Evolutionary conservation across 2,329 filamentous ascomycete species (phyloP), one percentile per base, ranked within the genome.

Genomic region (Lasiodiplodia hormozganensis): DNA sequence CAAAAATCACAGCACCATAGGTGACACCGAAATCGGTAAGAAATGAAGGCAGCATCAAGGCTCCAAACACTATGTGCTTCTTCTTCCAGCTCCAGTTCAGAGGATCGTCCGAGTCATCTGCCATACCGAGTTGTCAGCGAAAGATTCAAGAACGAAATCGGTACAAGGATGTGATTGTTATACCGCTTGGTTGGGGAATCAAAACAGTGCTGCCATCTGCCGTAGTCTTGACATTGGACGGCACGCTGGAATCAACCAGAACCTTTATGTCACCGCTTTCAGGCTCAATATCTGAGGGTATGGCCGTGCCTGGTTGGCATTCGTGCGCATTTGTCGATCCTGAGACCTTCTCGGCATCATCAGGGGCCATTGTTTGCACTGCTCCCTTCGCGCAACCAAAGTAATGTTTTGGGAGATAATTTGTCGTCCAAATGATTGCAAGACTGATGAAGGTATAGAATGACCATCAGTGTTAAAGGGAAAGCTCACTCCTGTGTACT

Each of bases 151-250:
- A 10, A 11, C 14, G 43, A 47, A 8, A 47, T 21, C n/a, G 11
- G 43, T 21, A 10, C n/a, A 47, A 21, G n/a, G 11, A 3, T n/a
- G 18, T 21, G n/a, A 21, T 21, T 21, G n/a, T 47, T 34, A 14
- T 58, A 58, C 82, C 82, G 66, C 81, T 84, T 0, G 85, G 86
- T 73, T 87, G 85, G 2, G 86, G 86, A 25, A 87, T 85, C 58
- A 87, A 79, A 18, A 86, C 82, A 2, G 82, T 84, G 53, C 75
- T 74, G 49, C 78, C 77, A 10, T 79, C 76, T 43, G 76, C 70
- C 18, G 76, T 76, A 28, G 78, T 78, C 71, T 81, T 80, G 16
- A 81, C 68, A 31, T 74, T 71, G 47, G 43, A 43, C 11, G 40
- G 28, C 43, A 28, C 14, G 25, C 18, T 34, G 8, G 40, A 43